Conservation (phyloP, 2,329 filamentous ascomycete genomes). For the Fusarium phyllophilum region DNA sequence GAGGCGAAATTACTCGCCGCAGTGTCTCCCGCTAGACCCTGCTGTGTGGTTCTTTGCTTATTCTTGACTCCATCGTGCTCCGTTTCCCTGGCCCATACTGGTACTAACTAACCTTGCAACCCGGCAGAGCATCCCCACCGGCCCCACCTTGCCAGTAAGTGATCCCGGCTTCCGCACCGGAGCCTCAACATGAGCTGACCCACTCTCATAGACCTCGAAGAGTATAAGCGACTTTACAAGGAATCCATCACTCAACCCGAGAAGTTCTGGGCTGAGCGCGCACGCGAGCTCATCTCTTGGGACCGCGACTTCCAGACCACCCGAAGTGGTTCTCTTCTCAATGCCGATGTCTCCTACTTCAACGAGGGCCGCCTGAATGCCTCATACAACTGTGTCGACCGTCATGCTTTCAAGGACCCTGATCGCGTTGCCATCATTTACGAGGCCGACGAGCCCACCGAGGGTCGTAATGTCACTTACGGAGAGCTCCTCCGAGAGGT, state of each 20-base stretch:
- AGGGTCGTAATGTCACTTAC: constrained; percentile 92
- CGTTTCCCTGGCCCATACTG: constrained; percentile 42
- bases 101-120: constrained; percentile 48
- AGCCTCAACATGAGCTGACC: constrained; percentile 43
- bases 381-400: constrained; percentile 96
- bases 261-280: constrained; percentile 88
- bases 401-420: constrained; percentile 94
- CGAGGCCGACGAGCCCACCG: constrained; percentile 89
- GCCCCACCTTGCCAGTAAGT: constrained; percentile 73
- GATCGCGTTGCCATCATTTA: constrained; percentile 97
- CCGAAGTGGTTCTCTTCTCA: constrained; percentile 75
- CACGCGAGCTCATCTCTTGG: constrained; percentile 91
- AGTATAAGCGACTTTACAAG: constrained; percentile 75
- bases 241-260: constrained; percentile 91
- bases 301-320: constrained; percentile 92
- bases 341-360: constrained; percentile 95
- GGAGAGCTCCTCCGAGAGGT: constrained; percentile 93
- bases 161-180: constrained; percentile 31
- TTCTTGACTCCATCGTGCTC: constrained; percentile 19
- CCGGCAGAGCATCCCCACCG: constrained; percentile 73
- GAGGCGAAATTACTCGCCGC: constrained; percentile 11
- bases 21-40: constrained; percentile 4
- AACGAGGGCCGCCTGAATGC: constrained; percentile 93
- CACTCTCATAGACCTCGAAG: constrained; percentile 63
- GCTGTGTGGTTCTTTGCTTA: constrained; percentile 15